A percentile compares a stretch with the other conserved stretches of the same genome.
Evolutionary conservation across 352 stramenopile genomes (phyloP).

Genomic region (Globisporangium emineosum): DNA sequence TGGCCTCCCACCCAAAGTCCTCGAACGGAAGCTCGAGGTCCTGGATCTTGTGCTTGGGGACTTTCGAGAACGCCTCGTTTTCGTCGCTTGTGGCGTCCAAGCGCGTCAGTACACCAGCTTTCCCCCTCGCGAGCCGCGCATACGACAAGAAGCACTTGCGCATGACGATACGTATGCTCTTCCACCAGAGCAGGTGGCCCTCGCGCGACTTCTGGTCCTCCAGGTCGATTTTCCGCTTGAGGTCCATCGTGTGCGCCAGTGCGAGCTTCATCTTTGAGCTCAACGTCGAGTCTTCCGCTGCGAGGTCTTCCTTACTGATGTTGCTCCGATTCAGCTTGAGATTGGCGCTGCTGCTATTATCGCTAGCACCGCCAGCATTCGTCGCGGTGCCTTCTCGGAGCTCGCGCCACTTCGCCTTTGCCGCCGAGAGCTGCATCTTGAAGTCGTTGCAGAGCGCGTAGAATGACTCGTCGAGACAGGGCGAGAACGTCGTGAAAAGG

Average conservation of each 20-base stretch:
- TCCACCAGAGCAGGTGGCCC: slow-evolving; percentile 65
- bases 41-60: slow-evolving; percentile 41
- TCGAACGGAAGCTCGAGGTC: slow-evolving; percentile 60
- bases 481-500: slow-evolving; percentile 63
- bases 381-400: slow-evolving; percentile 35
- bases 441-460: slow-evolving; percentile 47
- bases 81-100: slow-evolving; percentile 44
- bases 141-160: slow-evolving; percentile 79
- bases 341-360: neutral
- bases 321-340: neutral
- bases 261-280: slow-evolving; percentile 64
- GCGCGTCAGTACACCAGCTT: slow-evolving; percentile 57
- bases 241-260: slow-evolving; percentile 64
- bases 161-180: slow-evolving; percentile 67
- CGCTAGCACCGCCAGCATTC: neutral
- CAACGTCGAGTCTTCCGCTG: slow-evolving; percentile 27
- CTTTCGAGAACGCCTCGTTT: slow-evolving; percentile 59
- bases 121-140: slow-evolving; percentile 52
- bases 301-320: neutral
- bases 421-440: slow-evolving; percentile 45
- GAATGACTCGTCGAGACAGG: slow-evolving; percentile 49
- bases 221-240: slow-evolving; percentile 62
- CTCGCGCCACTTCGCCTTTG: slow-evolving; percentile 62
- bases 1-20: slow-evolving; percentile 64
- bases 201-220: slow-evolving; percentile 62